Evolutionary conservation across 1,284 basidiomycete genomes (phyloP), one percentile per base, ranked within the genome.

Genomic region (Testicularia cyperi): DNA sequence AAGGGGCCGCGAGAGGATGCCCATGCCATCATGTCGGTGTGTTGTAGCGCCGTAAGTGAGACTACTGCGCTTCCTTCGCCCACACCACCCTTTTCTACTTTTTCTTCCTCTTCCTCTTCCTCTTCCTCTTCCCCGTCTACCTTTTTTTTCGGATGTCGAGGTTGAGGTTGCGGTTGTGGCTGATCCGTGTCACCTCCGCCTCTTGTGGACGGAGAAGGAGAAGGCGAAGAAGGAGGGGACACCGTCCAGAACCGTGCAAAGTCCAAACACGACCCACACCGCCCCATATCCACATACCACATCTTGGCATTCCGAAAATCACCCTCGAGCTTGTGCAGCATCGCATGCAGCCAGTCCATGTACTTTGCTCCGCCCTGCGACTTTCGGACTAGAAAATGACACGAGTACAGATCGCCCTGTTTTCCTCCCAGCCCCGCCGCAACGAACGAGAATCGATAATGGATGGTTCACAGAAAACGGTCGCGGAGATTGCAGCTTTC

Each of bases 291-390:
- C 19, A 44, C 47, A 20, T 58, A 58, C 55, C 55, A 52, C 55
- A 58, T 58, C 37, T 58, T 58, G 18, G 55, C 55, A 19, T 58
- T 58, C 1, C 55, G 30, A 19, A 43, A 58, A 25, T 58, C 55
- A 4, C 47, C 48, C 20, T 58, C 55, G 10, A 58, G 44, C 34
- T 58, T 58, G 40, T 58, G 55, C 14, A 58, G 29, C 14, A 58
- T 18, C 13, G 55, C 55, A n/a, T 52, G 55, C 15, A 58, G 30
- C 55, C 55, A 58, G 34, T 58, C 55, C 13, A 44, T 16, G 37
- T 52, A 58, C 6, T 47, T 42, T 24, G 47, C 49, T 4, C 55
- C 48, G 12, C 55, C 55, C 32, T 58, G 55, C 1, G 55, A 39
- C 16, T 58, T 58, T 7, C 55, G 39, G 13, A 58, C 55, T 12